Base-by-base conservation (phyloP, 352 stramenopile species). In the Elongisporangium undulatum region DNA sequence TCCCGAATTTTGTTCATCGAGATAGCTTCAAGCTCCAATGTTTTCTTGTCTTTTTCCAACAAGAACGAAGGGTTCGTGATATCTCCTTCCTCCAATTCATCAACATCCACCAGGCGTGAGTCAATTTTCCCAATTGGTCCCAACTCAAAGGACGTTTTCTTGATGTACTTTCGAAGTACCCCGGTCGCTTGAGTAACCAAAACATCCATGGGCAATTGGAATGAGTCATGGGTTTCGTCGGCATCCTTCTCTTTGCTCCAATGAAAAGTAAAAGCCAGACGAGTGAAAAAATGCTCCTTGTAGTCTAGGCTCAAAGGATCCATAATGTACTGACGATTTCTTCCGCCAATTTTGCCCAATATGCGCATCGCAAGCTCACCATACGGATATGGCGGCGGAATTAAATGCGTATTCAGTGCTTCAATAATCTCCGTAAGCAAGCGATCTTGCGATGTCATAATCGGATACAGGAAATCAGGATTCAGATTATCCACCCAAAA, bases 401-500 rank as follows among this genome's bases (percentile, higher is more conserved):
- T 85, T 26, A 99, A 68, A 67, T 99, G 97, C 13, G 80, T 88
- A 55, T 97, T 97, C 16, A 99, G 70, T n/a, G 96, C 90, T 57
- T 95, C 85, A 62, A 99, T 98, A 55, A 99, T 91, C 53, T 98
- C 87, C 12, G 92, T 97, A 10, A 98, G 79, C 26, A 97, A 54
- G 6, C 85, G 74, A 19, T 94, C 87, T 56, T 96, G 86, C 10
- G 85, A 95, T 12, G 82, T 94, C 86, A 97, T 96, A 64, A 98
- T 95, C 41, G 88, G 85, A 71, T 97, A 98, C 24, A 99, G 67
- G 66, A 97, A 99, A 59, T 99, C 94, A 6, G 96, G 91, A 71
- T 98, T 98, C 16, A 99, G 72, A 69, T 99, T 99, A 71, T 99
- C 97, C 8, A 99, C 90, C 97, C 97, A 99, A 69, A 99, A 99